Evolutionary conservation across 768 basidiomycete species (phyloP).

Genomic region (Boletus bicolor): DNA sequence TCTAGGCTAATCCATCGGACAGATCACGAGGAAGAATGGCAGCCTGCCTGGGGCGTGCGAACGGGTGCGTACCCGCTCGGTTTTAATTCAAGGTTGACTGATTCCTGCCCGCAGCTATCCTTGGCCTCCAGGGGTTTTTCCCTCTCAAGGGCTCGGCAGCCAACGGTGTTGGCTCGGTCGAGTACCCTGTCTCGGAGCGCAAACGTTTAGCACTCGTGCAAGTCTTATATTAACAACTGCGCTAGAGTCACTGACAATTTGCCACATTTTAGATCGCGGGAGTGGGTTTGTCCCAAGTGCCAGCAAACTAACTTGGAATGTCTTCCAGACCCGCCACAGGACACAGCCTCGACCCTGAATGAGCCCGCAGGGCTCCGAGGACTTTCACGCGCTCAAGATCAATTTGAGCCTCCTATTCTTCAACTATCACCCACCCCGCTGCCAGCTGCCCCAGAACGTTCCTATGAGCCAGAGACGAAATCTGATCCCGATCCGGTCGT

Average conservation of each 20-base stretch:
- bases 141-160: slow-evolving; percentile 86
- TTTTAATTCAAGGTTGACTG: slow-evolving; percentile 11
- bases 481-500: slow-evolving; percentile 16
- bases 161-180: slow-evolving; percentile 83
- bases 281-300: slow-evolving; percentile 79
- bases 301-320: slow-evolving; percentile 61
- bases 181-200: slow-evolving; percentile 70
- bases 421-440: slow-evolving; percentile 13
- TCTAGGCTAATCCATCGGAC: slow-evolving; percentile 28
- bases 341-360: slow-evolving; percentile 15
- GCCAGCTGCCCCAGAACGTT: slow-evolving; percentile 21
- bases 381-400: slow-evolving; percentile 17
- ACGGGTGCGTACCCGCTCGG: slow-evolving; percentile 56
- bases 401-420: slow-evolving; percentile 14
- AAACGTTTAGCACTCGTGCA: slow-evolving; percentile 76
- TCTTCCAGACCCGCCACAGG: slow-evolving; percentile 60
- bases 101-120: slow-evolving; percentile 56
- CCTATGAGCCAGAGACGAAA: slow-evolving; percentile 9
- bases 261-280: slow-evolving; percentile 55
- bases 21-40: slow-evolving; percentile 98
- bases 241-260: slow-evolving; percentile 8
- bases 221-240: slow-evolving; percentile 32
- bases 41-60: slow-evolving; percentile 96
- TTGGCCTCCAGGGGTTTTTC: slow-evolving; percentile 87
- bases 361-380: slow-evolving; percentile 21